Evolutionary conservation across 164 flowering plant genomes (phyloP).

Genomic region (Litsea cubeba): DNA sequence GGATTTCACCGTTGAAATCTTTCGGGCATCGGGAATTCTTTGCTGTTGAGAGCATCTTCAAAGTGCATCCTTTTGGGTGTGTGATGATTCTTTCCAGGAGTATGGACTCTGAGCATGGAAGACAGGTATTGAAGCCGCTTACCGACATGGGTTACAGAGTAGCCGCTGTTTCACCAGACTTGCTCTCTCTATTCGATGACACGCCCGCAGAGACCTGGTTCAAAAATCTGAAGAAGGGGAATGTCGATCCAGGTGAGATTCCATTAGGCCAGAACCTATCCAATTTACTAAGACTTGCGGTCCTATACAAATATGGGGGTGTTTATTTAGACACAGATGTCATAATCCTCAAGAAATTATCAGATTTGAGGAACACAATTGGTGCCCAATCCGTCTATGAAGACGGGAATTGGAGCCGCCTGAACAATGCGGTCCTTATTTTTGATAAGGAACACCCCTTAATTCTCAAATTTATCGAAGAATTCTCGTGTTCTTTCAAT

Average conservation of each 20-base stretch:
- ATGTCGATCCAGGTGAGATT: slow-evolving; percentile 36
- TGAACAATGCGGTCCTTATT: slow-evolving; percentile 69
- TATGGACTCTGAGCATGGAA: slow-evolving; percentile 52
- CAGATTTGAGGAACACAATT: slow-evolving; percentile 34
- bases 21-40: slow-evolving; percentile 54
- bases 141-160: slow-evolving; percentile 37
- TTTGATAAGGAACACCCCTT: slow-evolving; percentile 75
- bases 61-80: slow-evolving; percentile 62
- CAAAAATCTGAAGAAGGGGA: slow-evolving; percentile 35
- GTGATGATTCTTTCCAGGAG: slow-evolving; percentile 55
- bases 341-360: slow-evolving; percentile 34
- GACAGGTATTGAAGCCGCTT: slow-evolving; percentile 41
- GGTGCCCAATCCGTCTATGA: slow-evolving; percentile 42
- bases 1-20: slow-evolving; percentile 53
- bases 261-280: slow-evolving; percentile 46
- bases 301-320: slow-evolving; percentile 53
- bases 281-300: slow-evolving; percentile 41
- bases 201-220: slow-evolving; percentile 78
- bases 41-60: slow-evolving; percentile 59
- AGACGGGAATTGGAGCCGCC: slow-evolving; percentile 47
- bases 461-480: slow-evolving; percentile 56
- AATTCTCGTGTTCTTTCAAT: slow-evolving; percentile 60
- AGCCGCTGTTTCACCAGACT: slow-evolving; percentile 51
- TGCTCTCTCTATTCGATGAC: slow-evolving; percentile 39
- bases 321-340: slow-evolving; percentile 47